These are phyloP conservation scores for Diutina ranongensis DNA, from an alignment of 1,139 yeast genomes.

Conservation along the genomic window DNA sequence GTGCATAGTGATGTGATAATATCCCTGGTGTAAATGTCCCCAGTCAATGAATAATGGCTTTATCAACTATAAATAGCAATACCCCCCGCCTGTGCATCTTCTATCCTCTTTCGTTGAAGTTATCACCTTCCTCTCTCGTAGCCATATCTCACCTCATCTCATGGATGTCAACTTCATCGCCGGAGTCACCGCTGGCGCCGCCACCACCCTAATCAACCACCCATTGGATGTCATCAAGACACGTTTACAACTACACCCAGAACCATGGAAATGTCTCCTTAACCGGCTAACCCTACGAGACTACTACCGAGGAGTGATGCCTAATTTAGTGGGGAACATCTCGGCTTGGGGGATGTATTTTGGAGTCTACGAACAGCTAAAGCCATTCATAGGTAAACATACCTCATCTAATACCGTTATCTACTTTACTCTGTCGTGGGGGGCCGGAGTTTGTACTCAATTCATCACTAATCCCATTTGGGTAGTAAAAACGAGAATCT, in stretches of 20 bases:
- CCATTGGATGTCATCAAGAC: conserved; percentile 83
- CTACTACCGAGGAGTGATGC: conserved; percentile 69
- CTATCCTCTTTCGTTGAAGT: background rate
- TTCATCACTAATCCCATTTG: conserved; percentile 82
- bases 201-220: conserved; percentile 72
- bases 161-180: conserved; percentile 42
- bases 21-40: no score
- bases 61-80: no score
- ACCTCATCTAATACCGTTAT: conserved; percentile 14
- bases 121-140: background rate
- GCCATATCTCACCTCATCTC: background rate
- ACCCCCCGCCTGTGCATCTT: no score
- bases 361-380: conserved; percentile 53
- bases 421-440: conserved; percentile 25
- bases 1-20: no score
- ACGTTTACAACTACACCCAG: conserved; percentile 44
- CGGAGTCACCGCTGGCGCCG: conserved; percentile 75
- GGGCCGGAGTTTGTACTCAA: conserved; percentile 70
- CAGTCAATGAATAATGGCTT: no score
- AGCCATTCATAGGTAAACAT: conserved; percentile 16
- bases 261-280: background rate
- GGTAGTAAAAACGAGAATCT: conserved; percentile 82
- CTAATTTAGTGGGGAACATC: conserved; percentile 75
- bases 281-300: conserved; percentile 3
- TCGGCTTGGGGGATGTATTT: conserved; percentile 87